Base-by-base conservation (phyloP, 2,329 filamentous ascomycete species). In the Penicillium glabrum region DNA sequence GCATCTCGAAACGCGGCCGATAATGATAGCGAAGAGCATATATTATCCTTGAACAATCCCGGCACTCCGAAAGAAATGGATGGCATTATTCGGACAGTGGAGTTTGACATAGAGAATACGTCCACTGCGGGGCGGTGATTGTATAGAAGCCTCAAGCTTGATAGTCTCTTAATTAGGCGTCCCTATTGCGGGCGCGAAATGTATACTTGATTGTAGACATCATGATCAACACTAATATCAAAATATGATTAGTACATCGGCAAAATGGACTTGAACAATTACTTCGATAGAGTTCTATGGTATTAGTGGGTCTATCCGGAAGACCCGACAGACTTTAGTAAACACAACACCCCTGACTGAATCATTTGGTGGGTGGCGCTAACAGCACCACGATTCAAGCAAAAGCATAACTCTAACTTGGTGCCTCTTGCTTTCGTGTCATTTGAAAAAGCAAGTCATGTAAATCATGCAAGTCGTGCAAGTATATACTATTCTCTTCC, bases 81-180 rank as follows among this genome's bases (percentile, higher is more conserved):
- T 16, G 66, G 65, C 9, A 69, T 69, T 43, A 46, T 69, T 33
- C 65, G 61, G 11, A 69, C 67, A 1, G 62, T 69, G 24, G 64
- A 66, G 54, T 68, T 69, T 48, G 63, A 69, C 21, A 58, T 69
- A 37, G 62, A 68, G 23, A 63, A 68, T 35, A 43, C 54, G 33
- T 56, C 49, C 16, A 44, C 21, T 5, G 2, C n/a, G 2, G 39
- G 11, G 7, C 41, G n/a, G 33, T 43, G 33, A 39, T 14, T 24
- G 31, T 37, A 39, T 26, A n/a, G 21, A 51, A 24, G 10, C 6
- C 35, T 37, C 11, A 35, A 13, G 27, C 27, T 7, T 41, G 10
- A 21, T 41, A 41, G n/a, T 41, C 37, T 11, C 19, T 41, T 41
- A 41, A 41, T 41, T 11, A 5, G 37, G n/a, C 11, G n/a, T 10